A percentile compares a stretch with the other conserved stretches of the same genome.
Evolutionary conservation across 192 early-diverging fungal genomes (phyloP).

Genomic region (Umbelopsis isabellina): DNA sequence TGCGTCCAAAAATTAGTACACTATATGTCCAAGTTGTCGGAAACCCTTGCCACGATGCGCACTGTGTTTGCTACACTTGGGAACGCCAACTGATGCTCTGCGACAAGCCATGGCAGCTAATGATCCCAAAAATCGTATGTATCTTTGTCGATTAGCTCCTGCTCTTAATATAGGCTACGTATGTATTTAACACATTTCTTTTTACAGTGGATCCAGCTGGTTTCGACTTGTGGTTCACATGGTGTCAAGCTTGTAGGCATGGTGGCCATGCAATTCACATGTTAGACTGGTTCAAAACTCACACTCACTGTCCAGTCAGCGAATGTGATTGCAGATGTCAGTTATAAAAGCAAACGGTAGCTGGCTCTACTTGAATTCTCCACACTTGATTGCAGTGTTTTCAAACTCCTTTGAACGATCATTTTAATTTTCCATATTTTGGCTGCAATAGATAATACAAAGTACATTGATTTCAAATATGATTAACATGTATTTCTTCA

Average conservation of each 20-base stretch:
- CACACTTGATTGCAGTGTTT: no score
- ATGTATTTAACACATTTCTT: not conserved
- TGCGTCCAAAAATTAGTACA: constrained; percentile 40
- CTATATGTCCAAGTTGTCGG: constrained; percentile 64
- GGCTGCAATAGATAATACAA: no score
- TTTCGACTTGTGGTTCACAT: constrained; percentile 94
- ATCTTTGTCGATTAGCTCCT: not conserved
- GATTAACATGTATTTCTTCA: no score
- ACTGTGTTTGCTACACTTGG: constrained; percentile 65
- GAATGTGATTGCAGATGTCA: constrained; percentile 81
- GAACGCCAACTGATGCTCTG: constrained; percentile 65
- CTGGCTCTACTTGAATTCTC: not conserved
- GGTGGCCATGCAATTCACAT: constrained; percentile 94
- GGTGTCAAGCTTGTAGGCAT: constrained; percentile 98
- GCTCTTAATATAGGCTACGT: not conserved
- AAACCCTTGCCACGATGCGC: constrained; percentile 68
- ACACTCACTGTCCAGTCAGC: constrained; percentile 89
- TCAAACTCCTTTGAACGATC: no score
- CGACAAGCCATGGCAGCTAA: constrained; percentile 43
- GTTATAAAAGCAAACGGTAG: constrained; percentile 5
- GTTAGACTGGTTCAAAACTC: constrained; percentile 87
- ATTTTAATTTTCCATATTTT: no score
- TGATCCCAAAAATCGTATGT: constrained; percentile 30
- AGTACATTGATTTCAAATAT: no score
- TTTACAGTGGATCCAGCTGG: constrained; percentile 53